Evolutionary conservation across 139 green algal genomes (phyloP), one percentile per base, ranked within the genome.

Genomic region (Picochlorum costavermella): DNA sequence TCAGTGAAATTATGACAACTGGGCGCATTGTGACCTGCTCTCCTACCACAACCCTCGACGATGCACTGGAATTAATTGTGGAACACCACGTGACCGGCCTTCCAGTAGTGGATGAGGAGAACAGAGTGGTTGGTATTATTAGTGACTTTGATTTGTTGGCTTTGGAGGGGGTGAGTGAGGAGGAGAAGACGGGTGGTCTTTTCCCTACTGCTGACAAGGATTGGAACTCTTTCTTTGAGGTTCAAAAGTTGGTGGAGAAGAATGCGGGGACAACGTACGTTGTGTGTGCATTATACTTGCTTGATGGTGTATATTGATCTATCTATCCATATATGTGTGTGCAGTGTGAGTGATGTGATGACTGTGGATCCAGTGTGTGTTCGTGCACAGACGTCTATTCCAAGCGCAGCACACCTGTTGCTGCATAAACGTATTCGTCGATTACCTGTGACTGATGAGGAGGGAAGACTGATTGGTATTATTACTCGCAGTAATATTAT

Each of bases 121-220:
- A 57, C 31, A 63, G 46, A 25, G 70, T 84, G 36, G 77, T 93
- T 20, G 86, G 86, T 11, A 77, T 93, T 8, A 83, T 93, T 33
- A 88, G 79, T 17, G 86, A 93, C 74, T 93, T 85, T 53, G 86
- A 93, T 64, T 62, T 93, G 20, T 65, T 93, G n/a, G 80, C 83
- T 0, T 61, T 93, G 56, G 83, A 93, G 60, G 70, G 70, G 13
- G 68, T 93, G 4, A 65, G 63, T 37, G 77, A 75, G 1, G 56
- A 69, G 2, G 72, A 75, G 40, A 75, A 75, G 46, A 61, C 12
- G 5, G 14, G 45, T 37, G 65, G 56, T 60, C 76, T 90, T 10
- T 90, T 90, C 63, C 83, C 83, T 26, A 61, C 64, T 6, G 60
- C 77, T 6, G 74, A 79, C 36, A 73, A 56, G 17, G 61, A 80